Evolutionary conservation across 2,329 filamentous ascomycete species (phyloP).

Genomic region (Nemania bipapillata): DNA sequence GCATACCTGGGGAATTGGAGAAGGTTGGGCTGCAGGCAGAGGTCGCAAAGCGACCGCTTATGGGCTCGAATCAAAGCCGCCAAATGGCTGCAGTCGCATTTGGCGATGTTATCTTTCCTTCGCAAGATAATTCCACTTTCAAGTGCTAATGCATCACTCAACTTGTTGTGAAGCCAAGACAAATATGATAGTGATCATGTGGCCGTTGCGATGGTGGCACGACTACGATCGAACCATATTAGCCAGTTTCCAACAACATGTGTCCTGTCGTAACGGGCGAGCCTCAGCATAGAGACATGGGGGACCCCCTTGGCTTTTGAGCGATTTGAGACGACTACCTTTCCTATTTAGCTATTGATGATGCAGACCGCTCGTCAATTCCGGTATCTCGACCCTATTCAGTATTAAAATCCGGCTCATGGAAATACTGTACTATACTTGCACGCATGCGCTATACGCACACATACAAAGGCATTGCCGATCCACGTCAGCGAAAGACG

Average conservation of each 20-base stretch:
- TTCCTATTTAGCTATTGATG: slow-evolving; percentile 18
- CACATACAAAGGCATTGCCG: background rate
- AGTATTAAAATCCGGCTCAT: slow-evolving; percentile 11
- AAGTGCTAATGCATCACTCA: slow-evolving; percentile 10
- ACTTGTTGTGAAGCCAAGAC: slow-evolving; percentile 26
- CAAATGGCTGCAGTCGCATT: slow-evolving; percentile 17
- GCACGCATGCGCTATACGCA: no score
- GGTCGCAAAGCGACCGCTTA: slow-evolving; percentile 17
- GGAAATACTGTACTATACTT: background rate
- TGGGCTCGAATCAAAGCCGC: slow-evolving; percentile 1
- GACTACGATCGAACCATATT: slow-evolving; percentile 33
- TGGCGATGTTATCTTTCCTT: slow-evolving; percentile 8
- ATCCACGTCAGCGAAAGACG: slow-evolving; percentile 23
- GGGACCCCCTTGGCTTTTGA: background rate
- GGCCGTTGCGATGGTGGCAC: slow-evolving; percentile 28
- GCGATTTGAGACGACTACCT: slow-evolving; percentile 15
- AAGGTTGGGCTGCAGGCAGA: slow-evolving; percentile 14
- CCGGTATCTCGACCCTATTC: slow-evolving; percentile 3
- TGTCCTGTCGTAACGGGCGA: slow-evolving; percentile 8
- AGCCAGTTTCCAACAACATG: slow-evolving; percentile 18
- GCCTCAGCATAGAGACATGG: slow-evolving; percentile 18
- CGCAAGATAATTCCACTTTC: slow-evolving; percentile 16
- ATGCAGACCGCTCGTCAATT: slow-evolving; percentile 10
- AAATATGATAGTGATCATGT: slow-evolving; percentile 22
- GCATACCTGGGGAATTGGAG: slow-evolving; percentile 22